These are phyloP conservation scores for Ceraceosorus bombacis DNA, from an alignment of 1,284 basidiomycete genomes.

Conservation along the genomic window DNA sequence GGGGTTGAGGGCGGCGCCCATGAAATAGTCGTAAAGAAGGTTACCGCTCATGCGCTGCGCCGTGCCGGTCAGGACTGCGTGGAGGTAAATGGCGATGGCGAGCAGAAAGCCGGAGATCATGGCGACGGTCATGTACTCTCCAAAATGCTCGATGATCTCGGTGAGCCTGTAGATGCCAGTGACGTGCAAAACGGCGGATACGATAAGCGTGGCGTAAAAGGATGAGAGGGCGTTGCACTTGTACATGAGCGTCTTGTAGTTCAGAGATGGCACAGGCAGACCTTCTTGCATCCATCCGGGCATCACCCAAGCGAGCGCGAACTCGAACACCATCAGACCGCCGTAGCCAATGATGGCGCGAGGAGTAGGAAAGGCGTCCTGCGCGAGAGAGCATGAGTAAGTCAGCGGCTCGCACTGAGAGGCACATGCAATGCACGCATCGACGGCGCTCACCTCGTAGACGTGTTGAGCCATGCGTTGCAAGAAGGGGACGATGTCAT, in stretches of 20 bases:
- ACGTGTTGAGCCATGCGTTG: slow-evolving; percentile 75
- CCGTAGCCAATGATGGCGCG: slow-evolving; percentile 67
- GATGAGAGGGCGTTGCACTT: slow-evolving; percentile 81
- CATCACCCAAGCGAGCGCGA: slow-evolving; percentile 79
- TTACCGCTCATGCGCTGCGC: slow-evolving; percentile 76
- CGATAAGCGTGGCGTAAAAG: slow-evolving; percentile 76
- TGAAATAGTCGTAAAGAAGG: slow-evolving; percentile 64
- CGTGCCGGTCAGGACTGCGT: slow-evolving; percentile 42
- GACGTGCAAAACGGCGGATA: slow-evolving; percentile 70
- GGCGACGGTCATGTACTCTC: slow-evolving; percentile 88
- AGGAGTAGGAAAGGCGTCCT: slow-evolving; percentile 84
- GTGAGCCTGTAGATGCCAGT: slow-evolving; percentile 80
- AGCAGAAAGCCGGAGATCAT: slow-evolving; percentile 80
- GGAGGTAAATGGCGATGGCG: slow-evolving; percentile 40
- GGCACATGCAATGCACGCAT: background rate
- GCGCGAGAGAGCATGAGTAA: slow-evolving; percentile 2
- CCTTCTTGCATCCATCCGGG: slow-evolving; percentile 86
- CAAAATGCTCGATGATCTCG: slow-evolving; percentile 92
- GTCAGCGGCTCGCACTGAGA: background rate
- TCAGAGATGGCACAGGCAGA: slow-evolving; percentile 47
- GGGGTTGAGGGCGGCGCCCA: slow-evolving; percentile 92
- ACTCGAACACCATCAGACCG: slow-evolving; percentile 80
- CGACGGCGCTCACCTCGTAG: slow-evolving; percentile 57
- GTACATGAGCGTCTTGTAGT: slow-evolving; percentile 84
- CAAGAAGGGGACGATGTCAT: slow-evolving; percentile 73